Evolutionary conservation across 352 stramenopile genomes (phyloP).

Genomic region (Phytophthora cryptogea): DNA sequence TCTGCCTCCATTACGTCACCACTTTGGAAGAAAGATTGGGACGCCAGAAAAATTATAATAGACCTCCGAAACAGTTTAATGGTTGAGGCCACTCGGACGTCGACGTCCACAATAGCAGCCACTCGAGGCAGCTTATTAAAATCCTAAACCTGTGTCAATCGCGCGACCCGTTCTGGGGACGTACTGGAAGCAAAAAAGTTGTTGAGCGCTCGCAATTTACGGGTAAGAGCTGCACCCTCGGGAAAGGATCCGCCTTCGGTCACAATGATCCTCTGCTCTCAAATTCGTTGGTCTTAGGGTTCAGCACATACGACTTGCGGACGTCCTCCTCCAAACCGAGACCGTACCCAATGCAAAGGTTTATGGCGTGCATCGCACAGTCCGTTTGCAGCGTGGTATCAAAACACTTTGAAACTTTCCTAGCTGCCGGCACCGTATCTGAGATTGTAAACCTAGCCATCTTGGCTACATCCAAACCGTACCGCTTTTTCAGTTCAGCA

Average conservation of each 20-base stretch:
- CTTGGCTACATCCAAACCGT: conserved; percentile 1
- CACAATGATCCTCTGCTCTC: conserved; percentile 5
- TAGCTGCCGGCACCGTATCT: neutral
- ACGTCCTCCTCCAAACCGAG: conserved; percentile 5
- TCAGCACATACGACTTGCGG: neutral
- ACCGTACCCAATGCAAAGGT: conserved; percentile 6
- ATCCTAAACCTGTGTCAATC: neutral
- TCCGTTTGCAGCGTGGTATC: conserved; percentile 3
- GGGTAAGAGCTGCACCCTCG: conserved; percentile 1
- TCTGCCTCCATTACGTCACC: neutral
- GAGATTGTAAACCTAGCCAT: conserved; percentile 4
- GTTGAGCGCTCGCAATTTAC: conserved; percentile 8
- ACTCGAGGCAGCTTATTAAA: conserved; percentile 4
- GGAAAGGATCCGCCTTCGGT: conserved; percentile 3
- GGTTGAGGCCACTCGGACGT: neutral
- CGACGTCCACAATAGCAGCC: neutral
- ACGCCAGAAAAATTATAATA: conserved; percentile 4
- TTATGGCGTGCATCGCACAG: conserved; percentile 1
- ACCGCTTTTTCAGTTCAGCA: neutral
- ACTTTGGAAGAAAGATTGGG: conserved; percentile 1
- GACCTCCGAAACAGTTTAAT: conserved; percentile 2
- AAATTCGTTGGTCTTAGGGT: conserved; percentile 1
- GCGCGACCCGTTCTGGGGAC: neutral
- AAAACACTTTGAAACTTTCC: conserved; percentile 6
- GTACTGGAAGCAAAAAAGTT: conserved; percentile 1